Conservation (phyloP, 2,329 filamentous ascomycete species). For the Thermothelomyces thermophilus region DNA sequence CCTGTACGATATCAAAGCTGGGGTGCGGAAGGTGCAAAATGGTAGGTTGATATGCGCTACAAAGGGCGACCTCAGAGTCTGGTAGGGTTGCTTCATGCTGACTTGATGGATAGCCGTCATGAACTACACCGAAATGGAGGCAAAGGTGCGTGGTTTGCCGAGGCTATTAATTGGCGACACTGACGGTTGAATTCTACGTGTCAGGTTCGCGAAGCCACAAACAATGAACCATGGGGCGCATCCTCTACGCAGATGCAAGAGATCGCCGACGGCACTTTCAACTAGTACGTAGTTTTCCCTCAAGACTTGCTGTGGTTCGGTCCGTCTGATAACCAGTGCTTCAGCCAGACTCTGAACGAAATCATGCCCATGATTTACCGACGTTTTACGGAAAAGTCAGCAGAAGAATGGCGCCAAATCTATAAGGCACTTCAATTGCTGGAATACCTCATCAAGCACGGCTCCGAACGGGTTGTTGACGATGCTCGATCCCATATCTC, state of each 20-base stretch:
- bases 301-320: background rate
- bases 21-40: conserved; percentile 94
- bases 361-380: conserved; percentile 99
- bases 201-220: conserved; percentile 92
- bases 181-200: background rate
- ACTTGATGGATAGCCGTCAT: conserved; percentile 64
- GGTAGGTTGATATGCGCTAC: conserved; percentile 46
- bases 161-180: conserved; percentile 2
- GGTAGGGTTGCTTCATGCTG: conserved; percentile 4
- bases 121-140: conserved; percentile 96
- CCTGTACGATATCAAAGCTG: conserved; percentile 91
- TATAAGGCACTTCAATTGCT: conserved; percentile 97
- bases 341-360: conserved; percentile 89
- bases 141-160: conserved; percentile 41
- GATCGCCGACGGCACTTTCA: conserved; percentile 95
- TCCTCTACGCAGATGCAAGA: conserved; percentile 88
- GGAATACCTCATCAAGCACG: conserved; percentile 93
- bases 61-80: background rate
- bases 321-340: background rate
- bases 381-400: conserved; percentile 95
- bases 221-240: conserved; percentile 96
- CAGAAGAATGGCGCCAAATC: conserved; percentile 98
- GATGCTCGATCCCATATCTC: conserved; percentile 93
- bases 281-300: conserved; percentile 65
- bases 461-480: conserved; percentile 93